phyloP scores from a whole-genome alignment of 2,329 filamentous ascomycete species.

The Sclerotinia glacialis region DNA sequence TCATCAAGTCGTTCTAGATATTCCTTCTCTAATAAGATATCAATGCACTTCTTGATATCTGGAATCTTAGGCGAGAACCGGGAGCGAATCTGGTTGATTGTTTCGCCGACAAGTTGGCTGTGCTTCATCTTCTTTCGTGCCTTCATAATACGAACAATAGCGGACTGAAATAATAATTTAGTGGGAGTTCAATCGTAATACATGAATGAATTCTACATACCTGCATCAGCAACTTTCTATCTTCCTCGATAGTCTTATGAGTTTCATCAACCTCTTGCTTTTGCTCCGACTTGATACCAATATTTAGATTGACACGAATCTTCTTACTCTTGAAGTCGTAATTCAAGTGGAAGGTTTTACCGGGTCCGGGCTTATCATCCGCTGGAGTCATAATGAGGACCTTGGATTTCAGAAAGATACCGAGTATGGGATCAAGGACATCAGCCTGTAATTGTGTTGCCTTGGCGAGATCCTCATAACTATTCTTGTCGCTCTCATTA shows the following conservation, averaged over 20 bases:
- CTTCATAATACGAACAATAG: constrained; percentile 99
- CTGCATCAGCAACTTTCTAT: constrained; percentile 93
- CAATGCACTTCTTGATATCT: constrained; percentile 99
- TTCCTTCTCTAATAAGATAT: constrained; percentile 97
- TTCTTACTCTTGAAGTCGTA: constrained; percentile 98
- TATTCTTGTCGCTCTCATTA: constrained; percentile 83
- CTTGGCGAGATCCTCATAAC: constrained; percentile 82
- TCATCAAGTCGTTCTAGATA: constrained; percentile 94
- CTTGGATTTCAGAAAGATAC: constrained; percentile 89
- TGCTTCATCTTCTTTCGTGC: constrained; percentile 99
- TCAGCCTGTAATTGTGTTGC: constrained; percentile 78
- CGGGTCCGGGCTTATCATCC: constrained; percentile 71
- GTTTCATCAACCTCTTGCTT: constrained; percentile 97
- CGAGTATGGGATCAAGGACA: constrained; percentile 79
- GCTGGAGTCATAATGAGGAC: constrained; percentile 72
- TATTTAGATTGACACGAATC: constrained; percentile 93
- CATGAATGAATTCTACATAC: constrained; percentile 52
- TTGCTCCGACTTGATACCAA: constrained; percentile 89
- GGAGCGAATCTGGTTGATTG: constrained; percentile 89
- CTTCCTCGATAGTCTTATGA: constrained; percentile 99
- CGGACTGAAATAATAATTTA: constrained; percentile 63
- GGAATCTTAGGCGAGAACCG: constrained; percentile 89
- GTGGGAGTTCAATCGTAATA: constrained; percentile 23
- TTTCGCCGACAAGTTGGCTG: constrained; percentile 87
- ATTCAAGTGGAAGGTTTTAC: constrained; percentile 81